Evolutionary conservation across 2,329 filamentous ascomycete species (phyloP).

Genomic region (Neopestalotiopsis clavispora): DNA sequence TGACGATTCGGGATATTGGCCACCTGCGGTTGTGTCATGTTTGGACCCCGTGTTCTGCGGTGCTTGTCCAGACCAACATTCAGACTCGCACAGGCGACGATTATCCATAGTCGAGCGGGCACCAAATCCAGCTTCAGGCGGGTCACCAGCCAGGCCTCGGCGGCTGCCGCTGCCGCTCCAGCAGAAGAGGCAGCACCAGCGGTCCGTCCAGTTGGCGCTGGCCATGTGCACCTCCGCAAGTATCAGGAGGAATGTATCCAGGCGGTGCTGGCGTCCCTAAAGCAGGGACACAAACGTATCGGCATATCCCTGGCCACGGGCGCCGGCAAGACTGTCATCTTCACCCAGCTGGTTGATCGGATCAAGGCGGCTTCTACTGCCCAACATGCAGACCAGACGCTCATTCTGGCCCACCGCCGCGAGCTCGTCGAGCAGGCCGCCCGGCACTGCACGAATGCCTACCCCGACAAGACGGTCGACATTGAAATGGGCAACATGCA

Average conservation of each 20-base stretch:
- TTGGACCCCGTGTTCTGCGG: slow-evolving; percentile 29
- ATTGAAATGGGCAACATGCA: slow-evolving; percentile 87
- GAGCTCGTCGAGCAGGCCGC: slow-evolving; percentile 96
- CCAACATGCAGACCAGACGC: slow-evolving; percentile 70
- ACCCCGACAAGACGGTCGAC: slow-evolving; percentile 81
- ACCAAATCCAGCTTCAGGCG: not conserved
- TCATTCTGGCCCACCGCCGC: slow-evolving; percentile 89
- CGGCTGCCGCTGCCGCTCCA: not conserved
- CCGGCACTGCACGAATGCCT: slow-evolving; percentile 78
- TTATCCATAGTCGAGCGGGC: not conserved
- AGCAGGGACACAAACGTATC: slow-evolving; percentile 75
- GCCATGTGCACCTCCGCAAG: slow-evolving; percentile 68
- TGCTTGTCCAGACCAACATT: slow-evolving; percentile 17
- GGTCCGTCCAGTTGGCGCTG: not conserved
- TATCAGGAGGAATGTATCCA: slow-evolving; percentile 94
- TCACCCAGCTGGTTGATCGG: slow-evolving; percentile 90
- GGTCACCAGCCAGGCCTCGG: not conserved
- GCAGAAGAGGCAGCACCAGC: not conserved
- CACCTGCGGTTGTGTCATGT: slow-evolving; percentile 28
- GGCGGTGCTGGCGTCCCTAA: slow-evolving; percentile 73
- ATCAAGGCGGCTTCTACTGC: slow-evolving; percentile 57
- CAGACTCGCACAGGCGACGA: slow-evolving; percentile 15
- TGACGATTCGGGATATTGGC: not conserved
- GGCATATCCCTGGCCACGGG: slow-evolving; percentile 89
- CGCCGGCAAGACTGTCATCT: slow-evolving; percentile 92